Evolutionary conservation across 768 basidiomycete genomes (phyloP), one percentile per base, ranked within the genome.

Genomic region (Amanita muscaria): DNA sequence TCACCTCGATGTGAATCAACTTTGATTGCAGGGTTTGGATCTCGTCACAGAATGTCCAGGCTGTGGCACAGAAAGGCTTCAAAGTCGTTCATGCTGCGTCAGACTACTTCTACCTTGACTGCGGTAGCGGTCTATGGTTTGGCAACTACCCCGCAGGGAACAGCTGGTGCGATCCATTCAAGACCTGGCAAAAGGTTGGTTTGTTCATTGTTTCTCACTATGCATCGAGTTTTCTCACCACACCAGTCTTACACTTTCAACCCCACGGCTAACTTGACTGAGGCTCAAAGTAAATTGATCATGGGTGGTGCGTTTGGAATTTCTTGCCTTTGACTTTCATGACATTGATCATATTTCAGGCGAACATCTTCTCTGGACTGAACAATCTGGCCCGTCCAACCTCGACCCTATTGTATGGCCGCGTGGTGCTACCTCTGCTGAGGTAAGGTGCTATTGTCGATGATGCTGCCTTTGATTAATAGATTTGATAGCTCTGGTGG

Each of bases 71-170:
- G 36, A 74, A 75, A 53, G 79, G 79, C 0, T 77, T 66, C 67
- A 62, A 66, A 36, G 59, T 89, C 30, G 64, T 91, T 10, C 84
- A 88, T 45, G 75, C 79, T 1, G 68, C 84, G 3, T 79, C 76
- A n/a, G 77, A 88, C 57, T 83, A 77, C 61, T 88, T 89, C 60
- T 89, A 91, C 60, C 76, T 88, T 15, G 85, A 88, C 54, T 85
- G 82, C 49, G 86, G 86, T 23, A 74, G 57, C 3, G 86, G 85
- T 10, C 79, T 70, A 12, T 88, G 84, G 81, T 63, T 85, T 10
- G 82, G 80, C 0, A 56, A 73, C 30, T 59, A 61, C 48, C 34
- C 50, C 38, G 31, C 49, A 32, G 75, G 76, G 1, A 78, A 79
- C 53, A 77, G 74, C 49, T 87, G 85, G 83, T 84, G 81, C 53